A percentile compares a stretch with the other conserved stretches of the same genome.
These are phyloP conservation scores for Lepidium africanum DNA, from an alignment of 345 rosid genomes.

Conservation along the genomic window DNA sequence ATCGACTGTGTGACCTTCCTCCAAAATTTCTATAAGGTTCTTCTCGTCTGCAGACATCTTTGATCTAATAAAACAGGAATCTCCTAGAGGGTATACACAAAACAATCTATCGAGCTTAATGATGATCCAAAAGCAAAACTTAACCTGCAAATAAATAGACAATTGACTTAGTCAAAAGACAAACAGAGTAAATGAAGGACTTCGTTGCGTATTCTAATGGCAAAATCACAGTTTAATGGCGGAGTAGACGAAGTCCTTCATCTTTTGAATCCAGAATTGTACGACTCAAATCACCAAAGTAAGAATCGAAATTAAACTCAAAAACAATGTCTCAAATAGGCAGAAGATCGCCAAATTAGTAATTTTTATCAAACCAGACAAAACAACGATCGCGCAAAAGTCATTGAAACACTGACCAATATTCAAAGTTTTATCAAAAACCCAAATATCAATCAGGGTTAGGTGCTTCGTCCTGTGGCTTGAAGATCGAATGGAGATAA, in stretches of 20 bases:
- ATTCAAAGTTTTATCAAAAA: neutral
- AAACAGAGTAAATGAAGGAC: neutral
- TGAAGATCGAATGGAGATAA: neutral
- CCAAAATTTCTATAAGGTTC: constrained; percentile 54
- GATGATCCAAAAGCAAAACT: neutral
- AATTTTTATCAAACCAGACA: neutral
- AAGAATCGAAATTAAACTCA: neutral
- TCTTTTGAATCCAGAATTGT: neutral
- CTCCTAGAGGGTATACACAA: neutral
- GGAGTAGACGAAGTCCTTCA: neutral
- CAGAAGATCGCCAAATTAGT: neutral
- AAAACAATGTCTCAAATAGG: neutral
- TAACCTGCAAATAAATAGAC: constrained; percentile 7
- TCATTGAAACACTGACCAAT: neutral
- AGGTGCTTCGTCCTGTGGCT: neutral
- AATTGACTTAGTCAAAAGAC: neutral
- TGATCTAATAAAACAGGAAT: neutral
- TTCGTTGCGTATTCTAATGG: neutral
- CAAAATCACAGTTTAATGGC: neutral
- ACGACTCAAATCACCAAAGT: neutral
- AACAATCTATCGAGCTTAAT: neutral
- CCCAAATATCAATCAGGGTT: neutral
- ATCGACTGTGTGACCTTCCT: constrained; percentile 49
- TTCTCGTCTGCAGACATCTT: constrained; percentile 50
- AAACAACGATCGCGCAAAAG: neutral